Percentiles rank a stretch among this genome's conserved stretches.
Evolutionary conservation across 352 stramenopile species (phyloP).

Genomic region (Blastocystis sp.): DNA sequence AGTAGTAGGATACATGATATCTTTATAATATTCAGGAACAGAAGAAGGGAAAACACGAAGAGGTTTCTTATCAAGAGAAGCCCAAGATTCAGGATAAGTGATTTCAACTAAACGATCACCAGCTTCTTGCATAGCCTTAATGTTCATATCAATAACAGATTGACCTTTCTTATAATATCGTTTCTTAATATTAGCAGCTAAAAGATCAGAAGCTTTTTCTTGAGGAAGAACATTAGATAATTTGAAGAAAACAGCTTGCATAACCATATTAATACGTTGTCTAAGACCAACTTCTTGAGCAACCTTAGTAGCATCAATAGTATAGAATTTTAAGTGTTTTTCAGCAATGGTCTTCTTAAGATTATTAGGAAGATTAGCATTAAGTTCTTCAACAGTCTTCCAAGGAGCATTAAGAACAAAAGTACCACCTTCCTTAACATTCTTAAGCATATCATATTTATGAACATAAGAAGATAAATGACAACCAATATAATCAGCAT

Average conservation of each 20-base stretch:
- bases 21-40: constrained; percentile 45
- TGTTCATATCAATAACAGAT: constrained; percentile 10
- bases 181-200: not conserved
- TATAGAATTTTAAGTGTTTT: constrained; percentile 42
- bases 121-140: constrained; percentile 9
- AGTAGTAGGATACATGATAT: constrained; percentile 46
- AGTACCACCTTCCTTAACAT: constrained; percentile 43
- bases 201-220: not conserved
- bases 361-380: constrained; percentile 42
- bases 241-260: constrained; percentile 34
- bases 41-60: constrained; percentile 46
- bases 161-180: constrained; percentile 4
- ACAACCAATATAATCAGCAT: constrained; percentile 49
- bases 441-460: constrained; percentile 51
- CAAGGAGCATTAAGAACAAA: constrained; percentile 30
- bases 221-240: not conserved
- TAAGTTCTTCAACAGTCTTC: constrained; percentile 41
- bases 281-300: constrained; percentile 45
- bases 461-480: constrained; percentile 50
- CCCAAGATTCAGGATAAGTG: not conserved
- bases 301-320: constrained; percentile 48
- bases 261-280: constrained; percentile 51
- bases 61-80: constrained; percentile 39
- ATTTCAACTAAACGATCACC: not conserved
- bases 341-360: constrained; percentile 45